Conservation (phyloP, 2,329 filamentous ascomycete species). For the Microdochium nivale region DNA sequence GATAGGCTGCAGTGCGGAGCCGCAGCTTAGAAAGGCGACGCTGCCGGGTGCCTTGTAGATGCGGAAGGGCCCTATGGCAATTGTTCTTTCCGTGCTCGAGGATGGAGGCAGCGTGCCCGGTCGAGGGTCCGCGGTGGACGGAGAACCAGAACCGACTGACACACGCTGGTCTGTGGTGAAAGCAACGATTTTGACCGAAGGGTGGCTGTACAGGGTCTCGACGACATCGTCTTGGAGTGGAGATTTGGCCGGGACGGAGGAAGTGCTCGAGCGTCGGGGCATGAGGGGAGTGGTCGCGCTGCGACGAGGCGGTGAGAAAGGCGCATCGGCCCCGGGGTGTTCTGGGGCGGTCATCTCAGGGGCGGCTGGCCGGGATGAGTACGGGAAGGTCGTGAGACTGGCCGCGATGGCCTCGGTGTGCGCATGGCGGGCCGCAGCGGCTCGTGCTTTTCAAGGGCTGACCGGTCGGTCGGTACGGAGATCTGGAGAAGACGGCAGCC, state of each 20-base stretch:
- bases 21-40: slow-evolving; percentile 81
- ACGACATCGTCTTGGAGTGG: slow-evolving; percentile 28
- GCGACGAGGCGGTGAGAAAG: neutral
- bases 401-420: neutral
- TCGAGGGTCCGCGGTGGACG: slow-evolving; percentile 25
- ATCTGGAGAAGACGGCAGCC: no score
- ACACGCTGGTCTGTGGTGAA: slow-evolving; percentile 28
- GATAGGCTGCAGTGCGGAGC: slow-evolving; percentile 75
- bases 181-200: slow-evolving; percentile 59
- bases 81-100: slow-evolving; percentile 69
- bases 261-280: neutral
- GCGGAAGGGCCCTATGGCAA: slow-evolving; percentile 67
- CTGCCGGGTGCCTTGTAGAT: slow-evolving; percentile 83
- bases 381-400: neutral
- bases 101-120: slow-evolving; percentile 63
- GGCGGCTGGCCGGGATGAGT: neutral
- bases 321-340: neutral
- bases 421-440: neutral
- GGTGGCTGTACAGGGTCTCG: slow-evolving; percentile 68
- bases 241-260: neutral
- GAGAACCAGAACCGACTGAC: slow-evolving; percentile 19
- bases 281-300: neutral
- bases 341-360: neutral
- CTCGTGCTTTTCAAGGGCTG: no score
- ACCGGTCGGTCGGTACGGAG: no score